Evolutionary conservation across 2,329 filamentous ascomycete genomes (phyloP), one percentile per base, ranked within the genome.

Genomic region (Calonectria honghensis): DNA sequence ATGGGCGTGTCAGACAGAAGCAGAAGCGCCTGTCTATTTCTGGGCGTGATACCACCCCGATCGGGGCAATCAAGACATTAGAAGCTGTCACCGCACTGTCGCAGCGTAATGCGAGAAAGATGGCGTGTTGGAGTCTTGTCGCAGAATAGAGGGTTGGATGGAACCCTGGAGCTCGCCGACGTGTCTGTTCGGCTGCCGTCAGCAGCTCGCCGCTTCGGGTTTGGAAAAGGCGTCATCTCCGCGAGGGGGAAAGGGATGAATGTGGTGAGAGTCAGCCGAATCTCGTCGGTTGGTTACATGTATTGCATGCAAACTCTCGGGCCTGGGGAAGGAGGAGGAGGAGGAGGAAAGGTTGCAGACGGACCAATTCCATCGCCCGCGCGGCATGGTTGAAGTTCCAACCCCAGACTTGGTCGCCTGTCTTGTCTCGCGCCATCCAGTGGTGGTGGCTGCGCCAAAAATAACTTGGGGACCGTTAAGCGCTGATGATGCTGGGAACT

Each of bases 11-110:
- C 63, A 20, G 74, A 67, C 73, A 65, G 66, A 78, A 52, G 9
- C 48, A 70, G 71, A 73, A 64, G 75, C 63, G 59, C 71, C 72
- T 51, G 66, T 63, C 70, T 78, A 68, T 72, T 75, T 67, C 69
- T 52, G 68, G 64, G 27, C 31, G 66, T 39, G 73, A 54, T 73
- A 68, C 59, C 39, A 32, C 32, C 48, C 48, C 14, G 45, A 41
- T 63, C 31, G 29, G 31, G 52, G 37, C 39, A 68, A 61, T 39
- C 54, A 59, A 54, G 27, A 61, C n/a, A 24, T n/a, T 64, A 50
- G 37, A 37, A 32, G n/a, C 16, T 39, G 41, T 37, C 45, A 41
- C 45, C 35, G 16, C 29, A 32, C 29, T 45, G 57, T 50, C 27
- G 64, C 18, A 64, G 24, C 10, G 52, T 57, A 59, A 20, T 11